These are phyloP conservation scores for Stachybotrys chartarum DNA, from an alignment of 2,329 filamentous ascomycete genomes.

Conservation along the genomic window DNA sequence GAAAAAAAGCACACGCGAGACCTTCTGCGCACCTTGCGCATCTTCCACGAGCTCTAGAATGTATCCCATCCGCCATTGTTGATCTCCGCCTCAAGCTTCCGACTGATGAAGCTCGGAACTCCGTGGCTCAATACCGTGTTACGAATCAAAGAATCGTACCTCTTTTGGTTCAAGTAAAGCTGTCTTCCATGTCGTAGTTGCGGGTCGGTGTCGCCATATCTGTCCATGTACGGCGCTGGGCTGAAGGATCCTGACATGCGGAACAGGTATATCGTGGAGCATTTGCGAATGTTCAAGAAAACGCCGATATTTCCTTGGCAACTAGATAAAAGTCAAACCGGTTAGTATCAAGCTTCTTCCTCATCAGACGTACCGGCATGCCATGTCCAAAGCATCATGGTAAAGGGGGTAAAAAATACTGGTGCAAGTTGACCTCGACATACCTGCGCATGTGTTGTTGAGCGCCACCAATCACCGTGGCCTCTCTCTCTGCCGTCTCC, in stretches of 20 bases:
- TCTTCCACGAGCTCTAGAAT: conserved; percentile 12
- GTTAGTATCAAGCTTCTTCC: conserved; percentile 1
- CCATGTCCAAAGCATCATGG: conserved; percentile 1
- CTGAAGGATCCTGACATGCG: conserved; percentile 75
- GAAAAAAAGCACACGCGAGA: too few species aligned
- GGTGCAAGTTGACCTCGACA: conserved; percentile 24
- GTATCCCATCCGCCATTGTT: conserved; percentile 98
- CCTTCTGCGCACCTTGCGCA: too few species aligned
- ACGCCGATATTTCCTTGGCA: conserved; percentile 88
- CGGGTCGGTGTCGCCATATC: conserved; percentile 92
- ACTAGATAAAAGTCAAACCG: conserved; percentile 34
- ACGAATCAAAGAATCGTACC: conserved; percentile 83
- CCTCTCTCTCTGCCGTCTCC: conserved; percentile 35
- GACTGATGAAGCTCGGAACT: conserved; percentile 80
- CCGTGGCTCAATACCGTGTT: conserved; percentile 82
- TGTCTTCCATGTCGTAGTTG: conserved; percentile 82
- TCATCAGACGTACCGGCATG: background rate
- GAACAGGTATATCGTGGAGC: conserved; percentile 83
- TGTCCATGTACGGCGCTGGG: conserved; percentile 87
- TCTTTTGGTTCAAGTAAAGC: conserved; percentile 85
- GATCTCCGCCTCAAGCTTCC: conserved; percentile 88
- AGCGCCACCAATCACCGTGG: conserved; percentile 64
- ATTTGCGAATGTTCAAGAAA: conserved; percentile 96
- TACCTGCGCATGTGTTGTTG: conserved; percentile 86
- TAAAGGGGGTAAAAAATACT: background rate